Evolutionary conservation across 345 rosid species (phyloP).

Genomic region (Melaleuca quinquenervia): DNA sequence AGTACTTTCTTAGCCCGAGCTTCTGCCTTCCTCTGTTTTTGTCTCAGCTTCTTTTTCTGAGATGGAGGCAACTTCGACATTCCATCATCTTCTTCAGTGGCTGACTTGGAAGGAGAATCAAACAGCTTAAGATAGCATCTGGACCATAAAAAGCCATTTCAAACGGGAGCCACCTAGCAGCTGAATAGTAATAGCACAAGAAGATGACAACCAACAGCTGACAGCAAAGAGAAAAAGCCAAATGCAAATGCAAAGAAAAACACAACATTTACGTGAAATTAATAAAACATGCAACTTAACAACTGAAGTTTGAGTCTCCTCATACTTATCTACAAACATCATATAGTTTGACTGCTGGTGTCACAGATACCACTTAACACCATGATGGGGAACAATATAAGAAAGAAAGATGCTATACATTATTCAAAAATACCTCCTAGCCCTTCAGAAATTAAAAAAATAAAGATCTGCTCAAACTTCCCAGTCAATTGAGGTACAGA

Average conservation of each 20-base stretch:
- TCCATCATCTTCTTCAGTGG: conserved; percentile 64
- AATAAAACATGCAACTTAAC: not conserved
- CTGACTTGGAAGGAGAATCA: conserved; percentile 73
- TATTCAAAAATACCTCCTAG: not conserved
- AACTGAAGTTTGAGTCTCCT: not conserved
- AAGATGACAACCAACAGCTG: not conserved
- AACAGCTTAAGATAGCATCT: conserved; percentile 87
- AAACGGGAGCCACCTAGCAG: not conserved
- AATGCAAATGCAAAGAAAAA: not conserved
- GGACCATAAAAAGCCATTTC: conserved; percentile 13
- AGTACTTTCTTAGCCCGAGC: conserved; percentile 93
- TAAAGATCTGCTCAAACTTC: not conserved
- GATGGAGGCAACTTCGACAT: conserved; percentile 76
- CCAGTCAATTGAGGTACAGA: not conserved
- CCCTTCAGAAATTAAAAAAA: not conserved
- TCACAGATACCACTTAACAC: not conserved
- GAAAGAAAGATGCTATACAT: not conserved
- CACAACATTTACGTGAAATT: not conserved
- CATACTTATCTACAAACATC: not conserved
- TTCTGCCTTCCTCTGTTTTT: conserved; percentile 90
- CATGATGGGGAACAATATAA: not conserved
- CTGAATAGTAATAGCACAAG: not conserved
- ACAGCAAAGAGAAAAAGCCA: not conserved
- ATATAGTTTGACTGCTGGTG: not conserved
- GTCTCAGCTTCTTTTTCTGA: conserved; percentile 87